phyloP scores from a whole-genome alignment of 1,139 yeast species.

The Taphrina communis region DNA sequence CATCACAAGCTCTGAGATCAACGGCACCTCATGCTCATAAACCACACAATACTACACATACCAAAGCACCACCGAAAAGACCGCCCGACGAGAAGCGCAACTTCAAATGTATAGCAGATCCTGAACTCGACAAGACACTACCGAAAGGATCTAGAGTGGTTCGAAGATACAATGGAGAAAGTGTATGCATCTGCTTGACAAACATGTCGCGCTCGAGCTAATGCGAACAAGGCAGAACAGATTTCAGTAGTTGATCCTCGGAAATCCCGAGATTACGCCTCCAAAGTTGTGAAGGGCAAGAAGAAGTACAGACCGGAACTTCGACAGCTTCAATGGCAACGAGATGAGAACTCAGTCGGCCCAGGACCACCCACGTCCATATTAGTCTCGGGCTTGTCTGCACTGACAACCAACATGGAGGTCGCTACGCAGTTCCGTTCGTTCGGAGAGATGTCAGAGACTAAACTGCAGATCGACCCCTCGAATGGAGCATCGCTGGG shows the following conservation, averaged over 20 bases:
- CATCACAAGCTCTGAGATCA: neutral
- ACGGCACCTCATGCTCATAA: neutral
- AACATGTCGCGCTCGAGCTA: neutral
- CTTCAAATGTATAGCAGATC: slow-evolving; percentile 42
- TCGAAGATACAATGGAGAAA: slow-evolving; percentile 42
- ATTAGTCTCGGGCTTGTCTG: slow-evolving; percentile 68
- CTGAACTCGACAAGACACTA: slow-evolving; percentile 41
- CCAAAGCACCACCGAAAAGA: neutral
- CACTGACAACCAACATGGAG: slow-evolving; percentile 58
- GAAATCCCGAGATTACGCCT: slow-evolving; percentile 31
- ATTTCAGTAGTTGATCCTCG: slow-evolving; percentile 32
- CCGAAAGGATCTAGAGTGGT: slow-evolving; percentile 28
- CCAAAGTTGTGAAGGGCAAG: slow-evolving; percentile 22
- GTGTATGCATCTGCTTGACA: slow-evolving; percentile 16
- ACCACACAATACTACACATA: neutral
- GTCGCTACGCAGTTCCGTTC: slow-evolving; percentile 62
- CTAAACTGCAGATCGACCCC: slow-evolving; percentile 72
- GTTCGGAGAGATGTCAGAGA: slow-evolving; percentile 66
- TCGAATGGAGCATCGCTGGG: slow-evolving; percentile 81
- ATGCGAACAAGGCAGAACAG: slow-evolving; percentile 5
- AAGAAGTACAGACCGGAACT: slow-evolving; percentile 33
- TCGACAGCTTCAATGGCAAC: slow-evolving; percentile 15
- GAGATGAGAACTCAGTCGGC: slow-evolving; percentile 75
- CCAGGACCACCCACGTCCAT: slow-evolving; percentile 75
- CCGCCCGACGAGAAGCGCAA: slow-evolving; percentile 24